Evolutionary conservation across 2,329 filamentous ascomycete genomes (phyloP), one percentile per base, ranked within the genome.

Genomic region (Aspergillus sp.): DNA sequence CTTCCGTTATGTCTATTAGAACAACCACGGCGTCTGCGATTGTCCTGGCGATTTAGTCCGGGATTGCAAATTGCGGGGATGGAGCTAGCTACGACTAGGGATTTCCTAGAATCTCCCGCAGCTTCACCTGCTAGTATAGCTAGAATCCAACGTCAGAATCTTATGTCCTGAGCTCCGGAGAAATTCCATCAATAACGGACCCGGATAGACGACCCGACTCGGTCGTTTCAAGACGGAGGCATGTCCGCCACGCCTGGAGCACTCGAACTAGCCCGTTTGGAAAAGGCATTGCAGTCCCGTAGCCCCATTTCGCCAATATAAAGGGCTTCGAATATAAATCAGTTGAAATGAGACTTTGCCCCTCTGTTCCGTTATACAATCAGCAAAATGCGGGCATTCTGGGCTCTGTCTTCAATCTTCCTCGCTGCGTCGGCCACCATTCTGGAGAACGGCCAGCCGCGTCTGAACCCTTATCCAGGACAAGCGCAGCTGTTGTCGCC

Each of bases 381-480:
- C 14, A 23, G 14, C 19, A 42, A 1, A 20, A 42, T 42, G 40
- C 16, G 58, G 19, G 57, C 58, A 3, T 56, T 65, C 41, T 34
- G 40, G 40, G 49, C 19, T 20, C 32, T 42, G 6, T 21, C 40
- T 17, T 42, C 19, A 17, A 13, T 42, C n/a, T 42, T 21, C 5
- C 17, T 42, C 14, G 20, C 1, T 20, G 59, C 62, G 43, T 58
- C 64, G 11, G 69, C 68, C 2, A 73, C 70, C 0, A 75, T 76
- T 45, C 61, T 74, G 13, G 67, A 77, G 51, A 77, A 77, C 55
- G 73, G 71, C 5, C 73, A 75, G 50, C 58, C 67, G 2, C 65
- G 74, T 21, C 52, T 67, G 32, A 66, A 68, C 21, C 55, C 69
- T 34, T 76, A 72, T 53, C 69, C 69, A 1, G 66, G 74, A 14